Evolutionary conservation across 345 rosid genomes (phyloP).

Genomic region (Populus ilicifolia): DNA sequence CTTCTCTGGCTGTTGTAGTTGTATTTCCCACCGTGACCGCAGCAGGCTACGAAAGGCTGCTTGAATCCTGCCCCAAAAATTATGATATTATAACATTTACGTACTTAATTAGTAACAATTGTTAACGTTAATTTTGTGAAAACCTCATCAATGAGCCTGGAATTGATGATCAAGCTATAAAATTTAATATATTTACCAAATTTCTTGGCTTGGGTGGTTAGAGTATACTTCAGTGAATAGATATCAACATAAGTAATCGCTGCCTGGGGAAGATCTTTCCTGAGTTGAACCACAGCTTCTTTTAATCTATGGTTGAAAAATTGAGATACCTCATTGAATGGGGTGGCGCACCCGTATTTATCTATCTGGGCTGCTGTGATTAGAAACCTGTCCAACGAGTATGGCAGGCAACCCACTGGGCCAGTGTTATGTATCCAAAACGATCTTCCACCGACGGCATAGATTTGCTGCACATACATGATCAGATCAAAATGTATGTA

Average conservation of each 20-base stretch:
- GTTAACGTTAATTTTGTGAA: neutral
- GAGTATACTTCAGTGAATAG: constrained; percentile 49
- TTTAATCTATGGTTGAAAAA: constrained; percentile 42
- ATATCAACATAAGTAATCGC: constrained; percentile 55
- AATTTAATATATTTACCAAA: constrained; percentile 28
- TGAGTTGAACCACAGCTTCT: constrained; percentile 32
- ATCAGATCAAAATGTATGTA: neutral
- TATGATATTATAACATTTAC: neutral
- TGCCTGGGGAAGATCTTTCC: constrained; percentile 53
- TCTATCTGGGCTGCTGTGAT: constrained; percentile 38
- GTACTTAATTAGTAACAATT: neutral
- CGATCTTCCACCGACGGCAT: constrained; percentile 48
- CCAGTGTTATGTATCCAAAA: constrained; percentile 35
- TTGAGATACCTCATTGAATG: constrained; percentile 53
- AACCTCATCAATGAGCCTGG: neutral
- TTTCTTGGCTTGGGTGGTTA: constrained; percentile 51
- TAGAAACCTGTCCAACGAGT: constrained; percentile 36
- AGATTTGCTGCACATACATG: constrained; percentile 15
- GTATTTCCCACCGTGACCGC: constrained; percentile 75
- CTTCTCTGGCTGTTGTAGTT: constrained; percentile 41
- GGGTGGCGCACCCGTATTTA: constrained; percentile 50
- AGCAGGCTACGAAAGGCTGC: constrained; percentile 51
- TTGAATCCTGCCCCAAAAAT: constrained; percentile 37
- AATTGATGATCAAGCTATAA: neutral
- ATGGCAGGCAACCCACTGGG: constrained; percentile 21